These are phyloP conservation scores for Fusarium circinatum DNA, from an alignment of 2,329 filamentous ascomycete genomes.

Conservation along the genomic window DNA sequence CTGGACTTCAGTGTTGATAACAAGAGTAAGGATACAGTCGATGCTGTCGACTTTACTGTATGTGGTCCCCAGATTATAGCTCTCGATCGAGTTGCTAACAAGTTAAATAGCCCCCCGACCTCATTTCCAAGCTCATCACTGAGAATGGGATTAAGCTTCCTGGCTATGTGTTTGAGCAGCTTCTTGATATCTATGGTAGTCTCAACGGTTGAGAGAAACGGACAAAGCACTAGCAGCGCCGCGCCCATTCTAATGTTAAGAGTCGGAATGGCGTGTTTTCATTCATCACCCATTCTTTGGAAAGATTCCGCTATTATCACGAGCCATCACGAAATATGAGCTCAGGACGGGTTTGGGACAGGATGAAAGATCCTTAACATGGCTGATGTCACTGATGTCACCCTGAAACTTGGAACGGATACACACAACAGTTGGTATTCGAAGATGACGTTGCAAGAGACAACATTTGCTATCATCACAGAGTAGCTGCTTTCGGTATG, in stretches of 20 bases:
- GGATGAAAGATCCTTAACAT: not conserved
- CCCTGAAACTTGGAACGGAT: conserved; percentile 1
- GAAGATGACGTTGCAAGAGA: conserved; percentile 6
- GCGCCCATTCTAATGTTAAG: conserved; percentile 9
- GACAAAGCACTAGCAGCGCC: conserved; percentile 9
- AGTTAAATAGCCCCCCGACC: conserved; percentile 66
- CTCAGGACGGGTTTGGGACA: conserved; percentile 3
- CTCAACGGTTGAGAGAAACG: conserved; percentile 48
- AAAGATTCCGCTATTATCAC: not conserved
- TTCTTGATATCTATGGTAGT: conserved; percentile 70
- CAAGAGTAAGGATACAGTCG: conserved; percentile 56
- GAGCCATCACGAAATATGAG: not conserved
- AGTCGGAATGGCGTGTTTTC: not conserved
- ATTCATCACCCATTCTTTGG: not conserved
- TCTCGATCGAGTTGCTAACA: not conserved
- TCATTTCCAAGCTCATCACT: conserved; percentile 79
- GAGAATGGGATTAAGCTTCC: conserved; percentile 79
- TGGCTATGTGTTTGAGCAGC: conserved; percentile 74
- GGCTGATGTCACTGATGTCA: not conserved
- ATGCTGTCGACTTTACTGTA: conserved; percentile 78
- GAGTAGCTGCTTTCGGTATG: conserved; percentile 24
- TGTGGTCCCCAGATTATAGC: conserved; percentile 38
- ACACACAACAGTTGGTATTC: not conserved
- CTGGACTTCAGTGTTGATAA: conserved; percentile 74
- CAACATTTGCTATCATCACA: conserved; percentile 1